Base-by-base conservation (phyloP, 2,329 filamentous ascomycete species). In the Claviceps cyperi region DNA sequence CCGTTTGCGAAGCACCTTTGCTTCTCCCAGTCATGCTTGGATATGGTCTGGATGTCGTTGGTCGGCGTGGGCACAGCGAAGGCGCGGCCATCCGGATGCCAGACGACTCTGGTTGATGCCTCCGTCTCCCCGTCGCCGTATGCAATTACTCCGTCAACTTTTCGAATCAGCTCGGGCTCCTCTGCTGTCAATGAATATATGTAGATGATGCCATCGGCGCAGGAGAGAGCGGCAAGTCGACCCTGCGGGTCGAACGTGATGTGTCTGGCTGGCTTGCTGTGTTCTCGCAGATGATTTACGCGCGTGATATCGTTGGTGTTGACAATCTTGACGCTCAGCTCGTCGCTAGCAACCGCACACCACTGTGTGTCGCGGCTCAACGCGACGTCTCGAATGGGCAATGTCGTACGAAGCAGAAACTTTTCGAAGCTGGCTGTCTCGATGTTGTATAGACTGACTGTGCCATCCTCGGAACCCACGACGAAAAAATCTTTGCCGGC, bases 321-420 rank as follows among this genome's bases (percentile, higher is more conserved):
- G 54, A 98, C 87, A 21, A 98, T 71, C 64, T 94, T 95, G 57
- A 97, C 87, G 1, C 83, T 85, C 52, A 95, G 73, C 65, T 98
- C 92, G 64, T 97, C 94, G 73, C 90, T 96, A n/a, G 90, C 89
- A 24, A 97, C 88, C 32, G 92, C 92, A 56, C 84, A 86, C 90
- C 89, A 97, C 59, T 86, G 78, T 0, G 79, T 77, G 62, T 97
- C 86, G 2, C 80, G 77, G 2, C 88, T 90, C 14, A 98, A 71
- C 4, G 86, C 82, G 49, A 98, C 73, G 64, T 96, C 89, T 60
- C 92, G 80, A 35, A 96, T 80, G 0, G 92, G 87, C 2, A 96
- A 71, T n/a, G 88, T 83, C 51, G 83, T 86, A 55, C 92, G 82
- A 24, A 89, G 77, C 47, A 98, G 77, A 56, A 94, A 84, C 52